Evolutionary conservation across 2,329 filamentous ascomycete species (phyloP).

Genomic region (Cryphonectria nitschkei): DNA sequence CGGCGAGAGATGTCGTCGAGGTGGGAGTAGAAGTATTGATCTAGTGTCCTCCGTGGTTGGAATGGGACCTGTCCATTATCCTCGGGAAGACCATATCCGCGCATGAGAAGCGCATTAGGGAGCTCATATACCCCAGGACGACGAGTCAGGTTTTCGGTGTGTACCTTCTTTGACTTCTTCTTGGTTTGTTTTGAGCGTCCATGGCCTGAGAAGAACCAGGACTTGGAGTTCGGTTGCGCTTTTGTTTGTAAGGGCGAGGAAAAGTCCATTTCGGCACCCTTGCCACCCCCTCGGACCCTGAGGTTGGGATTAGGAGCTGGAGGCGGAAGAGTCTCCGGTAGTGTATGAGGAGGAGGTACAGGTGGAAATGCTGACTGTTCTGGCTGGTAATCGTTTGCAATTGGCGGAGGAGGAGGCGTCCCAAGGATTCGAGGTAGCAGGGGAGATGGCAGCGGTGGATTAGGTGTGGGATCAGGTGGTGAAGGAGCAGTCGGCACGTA

Average conservation of each 20-base stretch:
- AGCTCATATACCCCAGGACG: background rate
- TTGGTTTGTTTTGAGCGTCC: background rate
- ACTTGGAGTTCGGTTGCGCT: background rate
- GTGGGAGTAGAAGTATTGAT: slow-evolving; percentile 5
- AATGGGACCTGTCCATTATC: background rate
- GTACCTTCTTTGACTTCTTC: background rate
- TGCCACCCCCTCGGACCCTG: background rate
- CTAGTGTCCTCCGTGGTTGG: background rate
- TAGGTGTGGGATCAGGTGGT: background rate
- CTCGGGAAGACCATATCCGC: background rate
- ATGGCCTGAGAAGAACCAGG: background rate
- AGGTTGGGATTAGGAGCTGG: background rate
- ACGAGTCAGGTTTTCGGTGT: too few relatives aligned
- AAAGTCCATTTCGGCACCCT: background rate
- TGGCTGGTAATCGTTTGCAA: background rate
- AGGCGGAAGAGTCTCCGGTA: background rate
- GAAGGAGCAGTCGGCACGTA: background rate
- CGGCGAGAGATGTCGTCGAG: background rate
- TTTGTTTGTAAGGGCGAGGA: background rate
- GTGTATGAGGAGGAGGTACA: background rate
- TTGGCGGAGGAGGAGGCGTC: background rate
- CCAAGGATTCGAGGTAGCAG: background rate
- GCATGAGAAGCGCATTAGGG: background rate
- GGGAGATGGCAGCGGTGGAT: background rate
- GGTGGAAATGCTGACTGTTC: background rate